phyloP scores from a whole-genome alignment of 2,329 filamentous ascomycete genomes.

The Ascochyta viciae-villosae region DNA sequence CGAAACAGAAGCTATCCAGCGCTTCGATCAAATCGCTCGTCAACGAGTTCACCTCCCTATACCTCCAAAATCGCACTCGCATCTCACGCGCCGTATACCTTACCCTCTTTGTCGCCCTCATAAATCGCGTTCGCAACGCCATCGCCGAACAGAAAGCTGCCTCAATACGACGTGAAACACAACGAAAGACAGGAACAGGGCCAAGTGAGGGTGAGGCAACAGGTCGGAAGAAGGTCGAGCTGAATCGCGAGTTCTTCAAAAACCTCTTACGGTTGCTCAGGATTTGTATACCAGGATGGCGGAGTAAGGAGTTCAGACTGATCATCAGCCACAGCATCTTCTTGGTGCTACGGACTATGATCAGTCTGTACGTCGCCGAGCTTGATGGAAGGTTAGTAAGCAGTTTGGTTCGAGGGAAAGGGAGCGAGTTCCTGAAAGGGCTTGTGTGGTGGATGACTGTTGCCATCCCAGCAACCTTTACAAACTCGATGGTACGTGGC shows the following conservation, averaged over 20 bases:
- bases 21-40: slow-evolving; percentile 46
- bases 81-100: slow-evolving; percentile 53
- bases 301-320: slow-evolving; percentile 84
- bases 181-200: slow-evolving; percentile 56
- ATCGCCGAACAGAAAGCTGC: slow-evolving; percentile 92
- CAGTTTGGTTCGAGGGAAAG: slow-evolving; percentile 87
- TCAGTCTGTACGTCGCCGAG: slow-evolving; percentile 94
- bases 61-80: slow-evolving; percentile 49
- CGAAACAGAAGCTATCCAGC: slow-evolving; percentile 38
- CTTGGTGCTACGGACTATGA: slow-evolving; percentile 84
- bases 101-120: slow-evolving; percentile 51
- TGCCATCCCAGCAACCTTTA: slow-evolving; percentile 94
- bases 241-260: slow-evolving; percentile 86
- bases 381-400: slow-evolving; percentile 94
- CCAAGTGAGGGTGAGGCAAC: slow-evolving; percentile 46
- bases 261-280: slow-evolving; percentile 78
- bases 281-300: slow-evolving; percentile 91
- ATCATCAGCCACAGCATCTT: slow-evolving; percentile 93
- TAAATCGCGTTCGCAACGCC: slow-evolving; percentile 86
- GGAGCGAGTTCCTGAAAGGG: slow-evolving; percentile 84
- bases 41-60: slow-evolving; percentile 47
- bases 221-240: slow-evolving; percentile 79
- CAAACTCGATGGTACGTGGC: slow-evolving; percentile 88
- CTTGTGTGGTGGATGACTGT: slow-evolving; percentile 99
- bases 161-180: slow-evolving; percentile 67